Evolutionary conservation across 805 yeast species (phyloP), one percentile per base, ranked within the genome.

Genomic region (Metschnikowia arizonensis): DNA sequence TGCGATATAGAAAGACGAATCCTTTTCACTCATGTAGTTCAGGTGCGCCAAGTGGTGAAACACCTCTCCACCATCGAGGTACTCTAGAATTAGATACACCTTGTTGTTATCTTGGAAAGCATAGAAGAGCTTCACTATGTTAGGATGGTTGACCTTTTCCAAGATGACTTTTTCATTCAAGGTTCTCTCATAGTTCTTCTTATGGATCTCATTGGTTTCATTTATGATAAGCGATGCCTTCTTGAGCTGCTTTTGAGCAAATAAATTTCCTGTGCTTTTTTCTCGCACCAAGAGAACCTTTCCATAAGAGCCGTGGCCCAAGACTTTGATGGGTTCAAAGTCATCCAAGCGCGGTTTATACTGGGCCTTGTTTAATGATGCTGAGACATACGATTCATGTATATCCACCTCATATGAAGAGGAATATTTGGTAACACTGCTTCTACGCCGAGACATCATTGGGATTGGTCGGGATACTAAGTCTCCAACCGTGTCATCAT

Each of bases 261-360:
- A 89, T 9, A 88, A 64, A 52, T 77, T 76, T 0, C 83, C 83
- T 0, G 86, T 77, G 18, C 65, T 50, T 42, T 62, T 69, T 58
- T 88, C 89, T 40, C 80, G 78, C 1, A 88, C 96, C 18, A 88
- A 66, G 7, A 86, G 66, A 2, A 88, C 97, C 59, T 86, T 88
- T 3, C 97, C 96, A 54, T 85, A 88, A 2, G 96, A 88, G 3
- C 97, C 97, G 42, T 82, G 77, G 0, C 97, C 97, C 5, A 88
- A 68, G 0, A 88, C 93, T 53, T 79, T 83, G 5, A 89, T 63
- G 2, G 86, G 85, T 54, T 77, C 81, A 56, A 89, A 88, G 58
- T 88, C 95, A n/a, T 58, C 54, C 19, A 65, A 41, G 44, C 50
- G 47, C 30, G 57, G 59, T 18, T 42, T 42, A 45, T 48, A 45